A percentile compares a stretch with the other conserved stretches of the same genome.
Evolutionary conservation across 805 yeast genomes (phyloP).

Genomic region (Ogataea pini): DNA sequence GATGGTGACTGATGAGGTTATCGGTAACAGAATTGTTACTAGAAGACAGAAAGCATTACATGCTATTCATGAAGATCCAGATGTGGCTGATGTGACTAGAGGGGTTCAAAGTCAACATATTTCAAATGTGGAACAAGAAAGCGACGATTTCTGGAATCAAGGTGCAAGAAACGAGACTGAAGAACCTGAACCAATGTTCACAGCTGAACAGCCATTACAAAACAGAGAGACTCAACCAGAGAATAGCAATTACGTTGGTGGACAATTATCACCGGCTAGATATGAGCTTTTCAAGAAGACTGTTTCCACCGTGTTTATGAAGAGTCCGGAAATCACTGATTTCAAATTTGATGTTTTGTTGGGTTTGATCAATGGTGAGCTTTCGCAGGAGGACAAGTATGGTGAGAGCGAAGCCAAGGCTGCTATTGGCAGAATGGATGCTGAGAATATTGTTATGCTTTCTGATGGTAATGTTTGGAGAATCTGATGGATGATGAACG

Average conservation of each 20-base stretch:
- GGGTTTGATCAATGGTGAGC: constrained; percentile 25
- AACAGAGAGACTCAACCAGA: constrained; percentile 21
- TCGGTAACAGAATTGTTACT: constrained; percentile 19
- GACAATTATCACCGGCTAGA: constrained; percentile 52
- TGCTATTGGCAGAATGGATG: constrained; percentile 45
- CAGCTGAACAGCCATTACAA: constrained; percentile 14
- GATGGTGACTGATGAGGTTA: constrained; percentile 18
- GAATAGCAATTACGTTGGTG: constrained; percentile 22
- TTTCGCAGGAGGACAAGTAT: constrained; percentile 49
- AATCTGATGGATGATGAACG: constrained; percentile 27
- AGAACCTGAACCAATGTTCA: constrained; percentile 2
- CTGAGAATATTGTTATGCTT: constrained; percentile 47
- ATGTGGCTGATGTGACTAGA: constrained; percentile 26
- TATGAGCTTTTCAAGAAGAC: constrained; percentile 46
- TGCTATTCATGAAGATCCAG: constrained; percentile 31
- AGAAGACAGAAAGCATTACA: constrained; percentile 25
- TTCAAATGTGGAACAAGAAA: constrained; percentile 9
- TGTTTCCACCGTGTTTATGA: constrained; percentile 45
- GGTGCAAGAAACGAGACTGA: neutral
- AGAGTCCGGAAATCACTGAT: constrained; percentile 42
- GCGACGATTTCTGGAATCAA: constrained; percentile 6
- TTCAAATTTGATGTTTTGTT: constrained; percentile 30
- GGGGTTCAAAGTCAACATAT: constrained; percentile 27
- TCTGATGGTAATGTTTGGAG: constrained; percentile 52
- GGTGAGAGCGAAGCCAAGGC: constrained; percentile 44